Evolutionary conservation across 2,329 filamentous ascomycete species (phyloP), one percentile per base, ranked within the genome.

Genomic region (Botrytis elliptica): DNA sequence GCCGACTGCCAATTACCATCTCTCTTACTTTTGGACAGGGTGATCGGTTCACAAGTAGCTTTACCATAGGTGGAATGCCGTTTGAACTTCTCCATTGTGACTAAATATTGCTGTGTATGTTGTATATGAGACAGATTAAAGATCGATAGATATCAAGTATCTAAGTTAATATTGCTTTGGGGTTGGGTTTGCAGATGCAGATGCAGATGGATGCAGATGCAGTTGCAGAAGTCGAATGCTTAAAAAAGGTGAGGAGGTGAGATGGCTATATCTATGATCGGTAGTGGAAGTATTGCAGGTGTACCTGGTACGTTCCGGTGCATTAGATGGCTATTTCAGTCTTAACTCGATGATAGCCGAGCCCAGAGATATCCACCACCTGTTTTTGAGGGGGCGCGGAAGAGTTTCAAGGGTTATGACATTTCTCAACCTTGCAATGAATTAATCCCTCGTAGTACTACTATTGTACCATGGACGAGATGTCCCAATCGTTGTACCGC

Each of bases 1-100:
- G 71, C 25, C 16, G 71, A 46, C 33, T 72, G 63, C 71, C 71
- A 72, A 49, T 55, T 18, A 7, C 52, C 71, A 72, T 72, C 71
- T 69, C 52, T 69, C 46, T 72, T 72, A 52, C 33, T 57, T 44
- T 69, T 72, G 25, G 71, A 72, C 29, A 60, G 40, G 14, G 52
- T 33, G n/a, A 69, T 33, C 8, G 71, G 40, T 12, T 60, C 62
- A 46, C 38, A 72, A 22, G 70, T 68, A 55, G 64, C 66, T 72
- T 72, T 72, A 3, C 71, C 71, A 33, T 42, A 59, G 7, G 29
- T 68, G 38, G 29, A 68, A 42, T 42, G 38, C 10, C 64, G 63
- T 62, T 67, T 72, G 3, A 38, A 68, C 38, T 69, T 72, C 29
- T 46, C 71, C 33, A 68, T 46, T 18, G 5, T 67, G 10, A 42